Evolutionary conservation across 2,329 filamentous ascomycete species (phyloP), one percentile per base, ranked within the genome.

Genomic region (Beauveria pseudobassiana): DNA sequence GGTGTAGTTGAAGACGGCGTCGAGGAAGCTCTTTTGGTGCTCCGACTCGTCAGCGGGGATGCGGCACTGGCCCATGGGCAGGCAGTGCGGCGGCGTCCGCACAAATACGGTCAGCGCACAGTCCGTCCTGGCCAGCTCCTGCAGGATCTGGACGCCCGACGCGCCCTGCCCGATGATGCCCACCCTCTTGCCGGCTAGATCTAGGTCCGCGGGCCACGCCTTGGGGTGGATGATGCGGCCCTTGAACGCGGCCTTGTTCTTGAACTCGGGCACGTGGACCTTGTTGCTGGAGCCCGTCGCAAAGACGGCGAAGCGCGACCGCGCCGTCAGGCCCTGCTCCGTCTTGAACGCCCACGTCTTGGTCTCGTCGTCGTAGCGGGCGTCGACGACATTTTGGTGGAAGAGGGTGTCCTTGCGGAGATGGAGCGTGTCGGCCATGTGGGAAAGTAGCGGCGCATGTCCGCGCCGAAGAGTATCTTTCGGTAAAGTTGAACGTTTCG

Each of bases 201-300:
- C 62, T 18, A 65, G 49, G 9, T n/a, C 34, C 14, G 65, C 56
- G 9, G 69, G 69, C 69, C 69, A 74, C 6, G 64, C 59, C 12
- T 71, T 67, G 0, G 68, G 67, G 63, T 73, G 72, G 54, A 73
- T 64, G 7, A 71, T 62, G 0, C 62, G 60, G 5, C 73, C 72
- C 1, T 64, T 3, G 30, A 72, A 75, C 1, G 22, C 69, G 38
- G 71, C 62, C 9, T 75, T 63, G 1, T 77, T 78, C 1, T 59
- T 50, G 45, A 74, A 69, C 1, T 63, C 46, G 5, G 72, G 73
- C 40, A 77, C 71, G 55, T 79, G 73, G 1, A 71, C 70, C 65
- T 78, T 79, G 12, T 75, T 71, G 0, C 77, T 72, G 54, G 79
- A 78, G 0, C 82, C 81, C 2, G 76, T 77, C 10, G 75, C 75